Conservation (phyloP, 768 basidiomycete genomes). For the Russula brevipes region DNA sequence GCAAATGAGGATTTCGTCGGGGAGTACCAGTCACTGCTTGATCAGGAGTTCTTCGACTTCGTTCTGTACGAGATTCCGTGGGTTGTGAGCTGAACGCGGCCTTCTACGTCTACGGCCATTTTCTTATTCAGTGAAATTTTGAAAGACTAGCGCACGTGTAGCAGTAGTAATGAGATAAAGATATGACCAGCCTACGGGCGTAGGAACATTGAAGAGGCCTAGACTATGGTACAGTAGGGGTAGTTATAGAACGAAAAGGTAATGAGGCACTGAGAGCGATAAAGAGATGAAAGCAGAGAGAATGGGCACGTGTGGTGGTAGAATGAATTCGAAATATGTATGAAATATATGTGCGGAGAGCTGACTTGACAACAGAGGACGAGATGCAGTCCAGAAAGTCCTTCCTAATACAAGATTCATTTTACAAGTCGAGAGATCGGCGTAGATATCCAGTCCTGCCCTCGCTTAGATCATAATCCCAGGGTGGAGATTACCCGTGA, state of each 20-base stretch:
- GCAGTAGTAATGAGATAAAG: conserved; percentile 41
- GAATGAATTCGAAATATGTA: conserved; percentile 20
- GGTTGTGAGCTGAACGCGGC: conserved; percentile 55
- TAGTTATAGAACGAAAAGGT: conserved; percentile 14
- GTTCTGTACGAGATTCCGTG: conserved; percentile 91
- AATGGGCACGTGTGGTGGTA: conserved; percentile 8
- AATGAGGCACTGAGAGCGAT: conserved; percentile 15
- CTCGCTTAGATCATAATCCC: conserved; percentile 28
- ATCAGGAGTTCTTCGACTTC: conserved; percentile 95
- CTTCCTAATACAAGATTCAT: conserved; percentile 25
- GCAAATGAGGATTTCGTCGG: conserved; percentile 69
- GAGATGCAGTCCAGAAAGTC: conserved; percentile 23
- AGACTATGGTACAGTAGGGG: conserved; percentile 35
- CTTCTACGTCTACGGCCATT: conserved; percentile 17
- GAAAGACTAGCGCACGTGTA: conserved; percentile 21
- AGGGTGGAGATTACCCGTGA: conserved; percentile 67
- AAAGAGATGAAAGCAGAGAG: conserved; percentile 23
- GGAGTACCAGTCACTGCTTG: conserved; percentile 89
- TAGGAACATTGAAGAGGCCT: conserved; percentile 41
- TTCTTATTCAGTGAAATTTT: conserved; percentile 17
- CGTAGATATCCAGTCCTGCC: conserved; percentile 16
- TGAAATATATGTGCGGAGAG: conserved; percentile 16
- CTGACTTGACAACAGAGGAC: conserved; percentile 13
- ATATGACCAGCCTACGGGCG: conserved; percentile 54
- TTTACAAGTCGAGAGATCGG: conserved; percentile 19